A percentile compares a stretch with the other conserved stretches of the same genome.
Evolutionary conservation across 2,329 filamentous ascomycete genomes (phyloP).

Genomic region (Xylariaceae sp.): DNA sequence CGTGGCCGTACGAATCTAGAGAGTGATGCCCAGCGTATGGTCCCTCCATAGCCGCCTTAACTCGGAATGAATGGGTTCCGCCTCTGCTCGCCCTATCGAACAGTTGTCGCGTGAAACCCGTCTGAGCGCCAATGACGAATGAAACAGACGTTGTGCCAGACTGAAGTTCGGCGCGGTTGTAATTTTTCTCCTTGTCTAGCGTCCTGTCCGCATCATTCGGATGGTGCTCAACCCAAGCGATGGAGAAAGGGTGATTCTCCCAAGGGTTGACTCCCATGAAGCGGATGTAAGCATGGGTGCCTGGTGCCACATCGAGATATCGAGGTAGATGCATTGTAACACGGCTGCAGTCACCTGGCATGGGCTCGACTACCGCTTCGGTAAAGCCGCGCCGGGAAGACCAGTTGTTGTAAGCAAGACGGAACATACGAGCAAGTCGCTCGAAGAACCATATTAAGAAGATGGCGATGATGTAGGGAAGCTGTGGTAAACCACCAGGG

Average conservation of each 20-base stretch:
- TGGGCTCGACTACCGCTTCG: conserved; percentile 68
- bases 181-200: conserved; percentile 48
- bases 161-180: conserved; percentile 32
- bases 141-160: conserved; percentile 65
- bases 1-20: conserved; percentile 90
- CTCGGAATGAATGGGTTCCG: conserved; percentile 60
- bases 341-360: conserved; percentile 73
- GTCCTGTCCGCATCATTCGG: conserved; percentile 46
- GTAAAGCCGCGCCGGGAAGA: conserved; percentile 61
- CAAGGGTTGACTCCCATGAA: conserved; percentile 70
- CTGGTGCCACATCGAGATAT: conserved; percentile 69
- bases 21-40: conserved; percentile 86
- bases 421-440: conserved; percentile 66
- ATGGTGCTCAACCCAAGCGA: conserved; percentile 73
- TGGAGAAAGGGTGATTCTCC: conserved; percentile 81
- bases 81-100: conserved; percentile 70
- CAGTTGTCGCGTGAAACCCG: conserved; percentile 84
- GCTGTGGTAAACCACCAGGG: conserved; percentile 71
- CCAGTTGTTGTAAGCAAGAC: conserved; percentile 72
- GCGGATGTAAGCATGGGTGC: conserved; percentile 77
- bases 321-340: conserved; percentile 75
- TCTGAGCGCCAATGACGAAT: conserved; percentile 86
- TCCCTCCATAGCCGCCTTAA: conserved; percentile 83
- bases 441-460: conserved; percentile 81
- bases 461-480: conserved; percentile 76